These are phyloP conservation scores for Aeschynomene evenia DNA, from an alignment of 306 rosid species.

Conservation along the genomic window DNA sequence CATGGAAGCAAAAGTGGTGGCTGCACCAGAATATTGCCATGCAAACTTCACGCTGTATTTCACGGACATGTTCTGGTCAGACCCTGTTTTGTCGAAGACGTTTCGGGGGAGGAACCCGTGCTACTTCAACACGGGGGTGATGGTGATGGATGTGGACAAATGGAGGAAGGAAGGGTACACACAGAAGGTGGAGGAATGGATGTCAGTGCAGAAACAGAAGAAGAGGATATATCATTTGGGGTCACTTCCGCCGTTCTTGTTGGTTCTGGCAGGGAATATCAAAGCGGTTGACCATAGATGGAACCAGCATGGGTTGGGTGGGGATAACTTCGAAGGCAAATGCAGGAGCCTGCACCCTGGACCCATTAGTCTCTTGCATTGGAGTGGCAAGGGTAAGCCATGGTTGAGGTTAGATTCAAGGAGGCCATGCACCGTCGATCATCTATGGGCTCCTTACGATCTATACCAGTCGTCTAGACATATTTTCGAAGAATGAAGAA, in stretches of 20 bases:
- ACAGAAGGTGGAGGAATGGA: conserved; percentile 62
- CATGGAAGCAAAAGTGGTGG: conserved; percentile 60
- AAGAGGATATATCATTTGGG: conserved; percentile 65
- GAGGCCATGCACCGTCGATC: conserved; percentile 57
- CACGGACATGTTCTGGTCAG: conserved; percentile 51
- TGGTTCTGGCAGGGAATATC: conserved; percentile 69
- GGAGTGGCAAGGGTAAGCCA: conserved; percentile 85
- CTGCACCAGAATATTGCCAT: conserved; percentile 68
- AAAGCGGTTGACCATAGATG: conserved; percentile 65
- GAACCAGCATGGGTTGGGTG: conserved; percentile 82
- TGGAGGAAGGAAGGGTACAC: conserved; percentile 61
- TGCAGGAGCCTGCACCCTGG: conserved; percentile 67
- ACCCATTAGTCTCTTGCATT: conserved; percentile 65
- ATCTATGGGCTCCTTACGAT: conserved; percentile 71
- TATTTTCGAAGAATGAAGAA: conserved; percentile 52
- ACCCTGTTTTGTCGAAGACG: conserved; percentile 29
- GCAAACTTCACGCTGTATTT: conserved; percentile 59
- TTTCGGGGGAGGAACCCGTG: conserved; percentile 58
- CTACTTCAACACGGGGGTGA: conserved; percentile 72
- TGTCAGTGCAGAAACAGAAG: conserved; percentile 51
- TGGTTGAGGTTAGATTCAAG: conserved; percentile 71
- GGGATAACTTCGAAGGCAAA: conserved; percentile 66
- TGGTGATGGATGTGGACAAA: conserved; percentile 67
- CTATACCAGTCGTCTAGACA: conserved; percentile 54
- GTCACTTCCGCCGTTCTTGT: conserved; percentile 65